Evolutionary conservation across 2,329 filamentous ascomycete species (phyloP), one percentile per base, ranked within the genome.

Genomic region (Ophiognomonia clavigignenti-juglandacearum): DNA sequence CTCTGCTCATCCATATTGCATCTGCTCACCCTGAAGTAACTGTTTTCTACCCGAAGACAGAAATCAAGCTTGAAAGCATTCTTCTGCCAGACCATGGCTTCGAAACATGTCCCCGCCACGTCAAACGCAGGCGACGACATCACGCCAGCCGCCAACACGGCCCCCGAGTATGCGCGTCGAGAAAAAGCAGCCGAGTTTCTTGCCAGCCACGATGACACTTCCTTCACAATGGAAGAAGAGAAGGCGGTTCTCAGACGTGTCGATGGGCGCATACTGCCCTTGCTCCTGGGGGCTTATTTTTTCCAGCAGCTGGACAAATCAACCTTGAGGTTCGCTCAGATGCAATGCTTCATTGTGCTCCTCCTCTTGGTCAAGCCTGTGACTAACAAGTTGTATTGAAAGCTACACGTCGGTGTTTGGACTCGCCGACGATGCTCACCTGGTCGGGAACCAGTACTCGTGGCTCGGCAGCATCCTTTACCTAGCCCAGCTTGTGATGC

Each of bases 391-490:
- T 22, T 6, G n/a, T 18, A 16, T 7, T 9, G 32, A n/a, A 35
- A 58, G 55, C 24, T 73, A 73, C 45, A 70, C 72, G 9, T 71
- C 70, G 47, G 71, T 76, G 53, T 75, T 75, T 51, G 74, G 73
- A 3, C 60, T 78, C 27, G 62, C 66, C 19, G 61, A 69, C 27
- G 72, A 75, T 49, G 70, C 73, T 0, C 55, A 72, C 26, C 65
- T 77, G 7, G 61, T 66, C n/a, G 72, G 68, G 16, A 59, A 67
- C 26, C 64, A 78, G 45, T 72, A 68, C 54, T 82, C 78, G 2
- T 83, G 78, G 78, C 72, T 83, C 0, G 76, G 78, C 0, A 81
- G 77, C 2, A 74, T 83, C 43, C 64, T 83, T 13, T 83, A 78
- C 55, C 63, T 81, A n/a, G 77, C 77, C 1, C 77, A 81, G 57